Conservation (phyloP, 2,329 filamentous ascomycete species). For the Annulohypoxylon truncatum region DNA sequence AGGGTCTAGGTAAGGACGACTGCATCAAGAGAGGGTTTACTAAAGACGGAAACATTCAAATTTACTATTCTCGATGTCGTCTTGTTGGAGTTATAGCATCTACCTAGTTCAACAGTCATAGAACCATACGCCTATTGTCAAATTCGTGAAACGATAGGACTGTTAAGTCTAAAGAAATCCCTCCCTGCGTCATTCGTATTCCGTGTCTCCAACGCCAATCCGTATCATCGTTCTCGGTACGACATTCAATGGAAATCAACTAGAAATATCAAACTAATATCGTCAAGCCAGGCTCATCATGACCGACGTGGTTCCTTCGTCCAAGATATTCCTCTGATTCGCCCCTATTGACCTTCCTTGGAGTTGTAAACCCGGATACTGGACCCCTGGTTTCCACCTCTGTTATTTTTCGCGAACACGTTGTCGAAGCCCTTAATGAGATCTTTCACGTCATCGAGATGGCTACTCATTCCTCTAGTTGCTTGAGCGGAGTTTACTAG, state of each 20-base stretch:
- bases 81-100: neutral
- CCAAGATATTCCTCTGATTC: neutral
- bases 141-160: neutral
- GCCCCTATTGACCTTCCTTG: neutral
- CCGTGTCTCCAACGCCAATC: no score
- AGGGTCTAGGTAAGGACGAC: neutral
- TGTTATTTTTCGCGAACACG: neutral
- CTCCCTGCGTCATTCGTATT: no score
- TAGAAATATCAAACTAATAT: neutral
- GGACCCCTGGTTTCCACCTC: neutral
- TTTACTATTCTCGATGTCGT: neutral
- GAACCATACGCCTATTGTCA: neutral
- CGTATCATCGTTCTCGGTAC: no score
- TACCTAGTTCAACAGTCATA: neutral
- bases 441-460: neutral
- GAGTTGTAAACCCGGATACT: neutral
- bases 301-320: neutral
- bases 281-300: neutral
- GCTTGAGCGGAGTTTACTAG: neutral
- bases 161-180: neutral
- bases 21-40: neutral
- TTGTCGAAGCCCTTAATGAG: neutral
- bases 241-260: neutral
- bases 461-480: neutral
- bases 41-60: neutral